Evolutionary conservation across 2,329 filamentous ascomycete species (phyloP), one percentile per base, ranked within the genome.

Genomic region (Lachnellula cervina): DNA sequence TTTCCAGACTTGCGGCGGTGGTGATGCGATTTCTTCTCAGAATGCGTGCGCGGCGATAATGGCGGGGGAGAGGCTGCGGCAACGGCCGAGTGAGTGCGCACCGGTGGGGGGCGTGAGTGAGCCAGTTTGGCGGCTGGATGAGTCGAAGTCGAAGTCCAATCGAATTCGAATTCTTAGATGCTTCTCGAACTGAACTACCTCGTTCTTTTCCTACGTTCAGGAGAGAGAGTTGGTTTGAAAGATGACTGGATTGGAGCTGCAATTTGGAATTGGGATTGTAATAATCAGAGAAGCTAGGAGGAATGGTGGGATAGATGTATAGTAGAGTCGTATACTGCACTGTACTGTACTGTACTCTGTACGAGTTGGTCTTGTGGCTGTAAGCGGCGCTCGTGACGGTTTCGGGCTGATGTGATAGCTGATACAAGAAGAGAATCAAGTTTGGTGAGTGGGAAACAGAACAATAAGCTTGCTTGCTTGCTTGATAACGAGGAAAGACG

Each of bases 1-100:
- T 61, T 65, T 49, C 66, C 66, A 17, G 65, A 66, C 48, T 65
- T 68, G 21, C 64, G 51, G 38, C 64, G 49, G 21, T 47, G 48
- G 50, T 57, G 55, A 35, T 57, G 51, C 21, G 35, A 42, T 40
- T 38, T 55, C 48, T 62, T 63, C n/a, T 65, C 60, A 2, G 56
- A 49, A n/a, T 52, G 48, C 4, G 58, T 61, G 16, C 57, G 56
- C 13, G 64, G 62, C 3, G 64, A 65, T 16, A 61, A 49, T 37
- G 62, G 61, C 14, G 64, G 59, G 25, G 62, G 59, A 8, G 63
- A 59, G 6, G 54, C 45, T 3, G 55, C 56, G 21, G 46, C 53
- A 5, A 46, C 42, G 11, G 60, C 28, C 28, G 28, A 57, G 38
- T 63, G 56, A 16, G 64, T 62, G 44, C 59, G 64, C 5, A 61